Evolutionary conservation across 306 rosid species (phyloP).

Genomic region (Elaeagnus macrophylla): DNA sequence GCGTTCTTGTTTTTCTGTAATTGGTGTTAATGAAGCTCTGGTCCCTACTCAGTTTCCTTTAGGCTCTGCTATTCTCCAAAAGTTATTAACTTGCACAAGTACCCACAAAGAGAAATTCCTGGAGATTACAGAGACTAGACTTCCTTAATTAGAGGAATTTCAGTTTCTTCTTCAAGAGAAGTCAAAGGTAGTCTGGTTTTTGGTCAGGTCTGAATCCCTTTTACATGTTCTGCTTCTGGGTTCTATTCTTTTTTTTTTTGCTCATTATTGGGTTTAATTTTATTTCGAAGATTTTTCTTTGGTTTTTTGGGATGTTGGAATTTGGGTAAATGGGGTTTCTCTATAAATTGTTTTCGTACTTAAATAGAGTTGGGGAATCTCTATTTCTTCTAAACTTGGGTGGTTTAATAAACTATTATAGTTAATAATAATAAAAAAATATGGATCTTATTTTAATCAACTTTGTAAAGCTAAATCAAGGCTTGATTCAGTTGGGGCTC

Average conservation of each 20-base stretch:
- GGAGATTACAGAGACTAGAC: neutral
- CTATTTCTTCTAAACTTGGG: neutral
- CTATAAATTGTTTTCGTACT: too few species aligned
- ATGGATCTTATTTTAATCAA: neutral
- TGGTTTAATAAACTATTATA: conserved; percentile 1
- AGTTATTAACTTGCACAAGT: neutral
- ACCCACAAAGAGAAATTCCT: neutral
- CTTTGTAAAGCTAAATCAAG: neutral
- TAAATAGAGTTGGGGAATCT: neutral
- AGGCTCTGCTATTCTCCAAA: neutral
- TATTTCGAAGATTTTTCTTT: neutral
- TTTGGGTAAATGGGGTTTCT: neutral
- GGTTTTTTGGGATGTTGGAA: neutral
- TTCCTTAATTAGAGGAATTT: neutral
- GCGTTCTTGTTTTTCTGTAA: conserved; percentile 24
- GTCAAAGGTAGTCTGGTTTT: conserved; percentile 2
- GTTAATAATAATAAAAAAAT: neutral
- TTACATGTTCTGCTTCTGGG: conserved; percentile 8
- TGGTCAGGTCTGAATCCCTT: neutral
- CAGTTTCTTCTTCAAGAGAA: conserved; percentile 5
- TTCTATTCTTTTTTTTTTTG: neutral
- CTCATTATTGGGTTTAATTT: conserved; percentile 1
- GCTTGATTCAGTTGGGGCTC: conserved; percentile 5
- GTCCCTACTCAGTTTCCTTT: conserved; percentile 15
- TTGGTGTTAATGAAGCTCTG: conserved; percentile 23